Evolutionary conservation across 768 basidiomycete species (phyloP).

Genomic region (Ephemerocybe angulata): DNA sequence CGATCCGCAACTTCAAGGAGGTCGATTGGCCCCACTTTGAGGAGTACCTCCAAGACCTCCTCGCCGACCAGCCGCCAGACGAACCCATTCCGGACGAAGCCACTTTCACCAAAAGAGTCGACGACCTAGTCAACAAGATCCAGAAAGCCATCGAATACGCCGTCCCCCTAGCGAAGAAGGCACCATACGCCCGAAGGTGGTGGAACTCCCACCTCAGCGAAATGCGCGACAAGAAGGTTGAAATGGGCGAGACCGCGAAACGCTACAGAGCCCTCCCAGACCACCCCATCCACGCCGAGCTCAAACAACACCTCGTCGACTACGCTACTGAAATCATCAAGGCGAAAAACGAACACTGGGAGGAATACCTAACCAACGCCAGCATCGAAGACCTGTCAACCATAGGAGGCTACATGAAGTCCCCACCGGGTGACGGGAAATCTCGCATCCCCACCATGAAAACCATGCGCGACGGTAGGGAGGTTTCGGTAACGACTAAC

Average conservation of each 20-base stretch:
- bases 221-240: slow-evolving; percentile 12
- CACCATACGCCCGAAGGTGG: slow-evolving; percentile 15
- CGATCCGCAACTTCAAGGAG: slow-evolving; percentile 12
- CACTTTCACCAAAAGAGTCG: neutral
- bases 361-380: slow-evolving; percentile 23
- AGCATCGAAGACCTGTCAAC: slow-evolving; percentile 18
- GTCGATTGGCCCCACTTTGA: slow-evolving; percentile 19
- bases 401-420: slow-evolving; percentile 19
- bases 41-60: slow-evolving; percentile 18
- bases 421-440: slow-evolving; percentile 20
- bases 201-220: slow-evolving; percentile 24
- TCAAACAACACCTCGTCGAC: slow-evolving; percentile 7
- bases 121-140: slow-evolving; percentile 6
- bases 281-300: slow-evolving; percentile 23
- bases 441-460: slow-evolving; percentile 23
- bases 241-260: slow-evolving; percentile 10
- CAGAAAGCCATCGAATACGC: slow-evolving; percentile 5
- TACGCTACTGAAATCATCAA: slow-evolving; percentile 14
- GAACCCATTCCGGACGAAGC: slow-evolving; percentile 3
- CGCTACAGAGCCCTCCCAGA: slow-evolving; percentile 5
- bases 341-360: slow-evolving; percentile 26
- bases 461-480: neutral
- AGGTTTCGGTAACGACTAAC: slow-evolving; percentile 15
- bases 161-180: neutral
- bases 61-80: slow-evolving; percentile 12